Base-by-base conservation (phyloP, 1,284 basidiomycete genomes). In the Puccinia hordei region DNA sequence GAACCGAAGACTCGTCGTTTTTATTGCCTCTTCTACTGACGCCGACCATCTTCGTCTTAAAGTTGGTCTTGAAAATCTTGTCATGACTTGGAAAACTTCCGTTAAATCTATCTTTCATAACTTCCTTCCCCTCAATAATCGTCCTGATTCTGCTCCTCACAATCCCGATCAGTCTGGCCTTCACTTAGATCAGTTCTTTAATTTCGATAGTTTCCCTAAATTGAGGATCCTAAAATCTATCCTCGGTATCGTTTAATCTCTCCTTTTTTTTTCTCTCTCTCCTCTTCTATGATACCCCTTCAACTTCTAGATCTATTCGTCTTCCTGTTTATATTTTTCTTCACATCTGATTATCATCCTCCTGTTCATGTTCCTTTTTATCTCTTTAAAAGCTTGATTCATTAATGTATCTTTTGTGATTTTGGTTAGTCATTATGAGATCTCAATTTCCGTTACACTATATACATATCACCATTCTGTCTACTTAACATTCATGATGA, bases 181-280 rank as follows among this genome's bases (percentile, higher is more conserved):
- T 22, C n/a, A 10, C 1, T 66, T 66, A 30, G 24, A 19, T 33
- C 41, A 49, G 15, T 71, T 71, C 68, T 51, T 71, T 19, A 71
- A 71, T 30, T 71, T 71, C 41, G 2, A 10, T 15, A 51, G 46
- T 15, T 53, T 71, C 53, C 68, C 68, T 22, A 71, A 71, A 44
- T 24, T 71, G 27, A 33, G 68, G 33, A 71, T 71, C 68, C 35
- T 71, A 15, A 71, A 71, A 71, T 71, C 68, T 71, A 27, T 71
- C 24, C 27, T 71, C 3, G 68, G 68, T 33, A 49, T 71, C 27
- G 27, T 22, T 19, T 71, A 53, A 68, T n/a, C 66, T n/a, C 66
- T n/a, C 17, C 30, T 15, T 63, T 5, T 66, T 13, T 66, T 8
- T 66, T 15, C n/a, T 22, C n/a, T 66, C 44, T n/a, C 33, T 38